Conservation (phyloP, 176 grass and related monocot species). For the Hordeum marinum region DNA sequence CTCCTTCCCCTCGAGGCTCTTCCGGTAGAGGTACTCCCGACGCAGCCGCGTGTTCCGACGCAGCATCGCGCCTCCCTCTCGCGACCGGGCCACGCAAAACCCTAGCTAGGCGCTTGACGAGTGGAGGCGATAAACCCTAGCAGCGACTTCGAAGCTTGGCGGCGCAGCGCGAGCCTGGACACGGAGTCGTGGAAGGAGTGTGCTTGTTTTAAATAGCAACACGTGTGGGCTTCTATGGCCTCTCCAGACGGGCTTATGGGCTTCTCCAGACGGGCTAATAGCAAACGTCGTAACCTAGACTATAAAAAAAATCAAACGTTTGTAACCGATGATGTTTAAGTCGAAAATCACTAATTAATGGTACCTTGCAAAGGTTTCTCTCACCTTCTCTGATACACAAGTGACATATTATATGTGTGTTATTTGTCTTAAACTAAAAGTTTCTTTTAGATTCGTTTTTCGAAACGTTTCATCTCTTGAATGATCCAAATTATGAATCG, state of each 20-base stretch:
- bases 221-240: not conserved
- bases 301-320: too few relatives aligned
- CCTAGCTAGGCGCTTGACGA: conserved; percentile 14
- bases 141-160: not conserved
- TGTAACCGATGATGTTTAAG: too few relatives aligned
- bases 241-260: too few relatives aligned
- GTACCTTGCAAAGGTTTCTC: too few relatives aligned
- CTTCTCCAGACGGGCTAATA: not conserved
- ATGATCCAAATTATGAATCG: too few relatives aligned
- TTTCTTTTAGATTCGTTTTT: too few relatives aligned
- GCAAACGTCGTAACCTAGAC: too few relatives aligned
- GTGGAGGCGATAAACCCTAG: conserved; percentile 26
- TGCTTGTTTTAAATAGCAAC: not conserved
- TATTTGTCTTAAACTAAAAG: too few relatives aligned
- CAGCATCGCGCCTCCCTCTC: conserved; percentile 41
- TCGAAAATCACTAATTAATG: too few relatives aligned
- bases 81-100: not conserved
- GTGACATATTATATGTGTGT: too few relatives aligned
- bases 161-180: not conserved
- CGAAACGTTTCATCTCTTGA: too few relatives aligned
- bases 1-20: conserved; percentile 77
- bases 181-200: not conserved
- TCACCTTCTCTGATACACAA: too few relatives aligned
- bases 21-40: conserved; percentile 68
- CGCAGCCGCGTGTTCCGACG: conserved; percentile 38